Base-by-base conservation (phyloP, 805 yeast species). In the Lipomyces yamanashiensis region DNA sequence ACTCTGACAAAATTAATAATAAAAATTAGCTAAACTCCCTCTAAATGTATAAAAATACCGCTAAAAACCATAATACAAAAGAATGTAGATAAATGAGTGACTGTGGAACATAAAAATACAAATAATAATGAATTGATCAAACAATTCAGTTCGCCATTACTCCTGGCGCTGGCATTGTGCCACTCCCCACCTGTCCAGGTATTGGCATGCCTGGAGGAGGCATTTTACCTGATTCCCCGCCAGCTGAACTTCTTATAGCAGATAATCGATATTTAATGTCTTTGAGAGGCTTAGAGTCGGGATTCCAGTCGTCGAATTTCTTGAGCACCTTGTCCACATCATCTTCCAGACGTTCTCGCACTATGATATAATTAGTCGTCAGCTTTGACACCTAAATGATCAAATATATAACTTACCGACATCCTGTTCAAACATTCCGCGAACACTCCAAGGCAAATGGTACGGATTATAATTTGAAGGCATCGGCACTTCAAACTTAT, bases 371-470 rank as follows among this genome's bases (percentile, higher is more conserved):
- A 52, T 23, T 10, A 54, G 52, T 36, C 28, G 33, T 12, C 19
- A 34, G 37, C 19, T n/a, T 5, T 13, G 2, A 17, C n/a, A 44
- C 7, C 21, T 19, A 19, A 45, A 41, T 76, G 70, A 61, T 81
- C 77, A 66, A 79, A 82, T 66, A 74, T 80, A 62, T 15, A 54
- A 49, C 67, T 5, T 61, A 64, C 67, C 67, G 9, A 60, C 59
- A 0, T 87, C 82, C 58, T 87, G 96, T 67, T 84, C 86, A 37
- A 92, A 76, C 50, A 93, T 77, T 0, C 97, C 97, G 50, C 97
- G 78, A 77, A 92, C 84, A 71, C 96, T 89, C 97, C 98, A 93
- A 0, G 98, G 98, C 44, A 93, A 77, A 63, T 88, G 85, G 72
- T 84, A 93, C 0, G 97, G 97, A 74, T 93, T 92, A 34, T 84